phyloP scores from a whole-genome alignment of 1,139 yeast species.

The Arxiozyma telluris region DNA sequence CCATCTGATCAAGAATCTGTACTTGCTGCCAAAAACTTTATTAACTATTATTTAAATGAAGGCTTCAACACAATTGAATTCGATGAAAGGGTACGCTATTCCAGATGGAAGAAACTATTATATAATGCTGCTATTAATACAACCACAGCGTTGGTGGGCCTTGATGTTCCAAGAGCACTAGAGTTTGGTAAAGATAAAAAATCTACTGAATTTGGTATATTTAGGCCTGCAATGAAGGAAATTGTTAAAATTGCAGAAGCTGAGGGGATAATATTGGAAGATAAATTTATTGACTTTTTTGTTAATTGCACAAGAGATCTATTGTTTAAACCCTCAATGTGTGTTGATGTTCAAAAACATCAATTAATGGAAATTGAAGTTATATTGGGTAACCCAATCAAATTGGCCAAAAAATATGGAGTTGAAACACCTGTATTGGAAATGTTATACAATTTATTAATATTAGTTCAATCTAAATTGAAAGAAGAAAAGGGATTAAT shows the following conservation, averaged over 20 bases:
- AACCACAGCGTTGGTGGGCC: slow-evolving; percentile 42
- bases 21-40: slow-evolving; percentile 32
- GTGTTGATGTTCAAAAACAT: slow-evolving; percentile 43
- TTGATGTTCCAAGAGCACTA: slow-evolving; percentile 39
- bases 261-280: slow-evolving; percentile 37
- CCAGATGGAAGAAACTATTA: slow-evolving; percentile 52
- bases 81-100: slow-evolving; percentile 40
- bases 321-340: slow-evolving; percentile 53
- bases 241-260: slow-evolving; percentile 43
- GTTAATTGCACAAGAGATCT: slow-evolving; percentile 36
- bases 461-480: slow-evolving; percentile 31
- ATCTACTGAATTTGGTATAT: slow-evolving; percentile 37
- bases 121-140: slow-evolving; percentile 51
- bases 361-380: slow-evolving; percentile 50
- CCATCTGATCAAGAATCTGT: slow-evolving; percentile 16
- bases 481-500: slow-evolving; percentile 28
- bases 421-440: slow-evolving; percentile 32
- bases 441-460: slow-evolving; percentile 31
- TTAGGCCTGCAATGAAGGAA: slow-evolving; percentile 46
- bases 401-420: slow-evolving; percentile 36
- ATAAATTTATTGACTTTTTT: slow-evolving; percentile 35
- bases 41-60: slow-evolving; percentile 35
- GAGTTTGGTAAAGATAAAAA: slow-evolving; percentile 31
- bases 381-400: slow-evolving; percentile 49
- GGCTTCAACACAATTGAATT: slow-evolving; percentile 29